A percentile compares a stretch with the other conserved stretches of the same genome.
Conservation (phyloP, 371 early-diverging fungal species). For the Dinochytrium kinnereticum region DNA sequence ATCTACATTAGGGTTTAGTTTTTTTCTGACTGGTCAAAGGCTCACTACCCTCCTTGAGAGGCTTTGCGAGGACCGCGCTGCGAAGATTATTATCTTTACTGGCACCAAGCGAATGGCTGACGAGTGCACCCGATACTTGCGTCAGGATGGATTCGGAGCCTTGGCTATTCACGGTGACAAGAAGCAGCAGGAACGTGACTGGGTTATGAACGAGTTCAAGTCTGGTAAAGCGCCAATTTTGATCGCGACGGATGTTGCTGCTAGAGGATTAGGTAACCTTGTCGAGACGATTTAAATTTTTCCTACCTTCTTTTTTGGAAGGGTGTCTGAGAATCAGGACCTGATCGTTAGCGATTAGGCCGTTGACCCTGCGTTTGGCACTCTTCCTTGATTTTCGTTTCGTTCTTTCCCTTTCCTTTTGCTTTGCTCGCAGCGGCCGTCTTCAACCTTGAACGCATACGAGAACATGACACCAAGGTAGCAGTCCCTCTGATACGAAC, state of each 20-base stretch:
- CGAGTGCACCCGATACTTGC: slow-evolving; percentile 88
- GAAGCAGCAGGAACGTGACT: slow-evolving; percentile 97
- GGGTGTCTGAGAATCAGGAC: too few species aligned
- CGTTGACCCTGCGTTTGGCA: too few species aligned
- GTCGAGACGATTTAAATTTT: background rate
- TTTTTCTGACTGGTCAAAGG: slow-evolving; percentile 35
- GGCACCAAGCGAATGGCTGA: slow-evolving; percentile 98
- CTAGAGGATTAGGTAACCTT: slow-evolving; percentile 95
- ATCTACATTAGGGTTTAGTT: background rate
- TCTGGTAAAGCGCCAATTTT: slow-evolving; percentile 82
- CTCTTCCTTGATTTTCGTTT: too few species aligned
- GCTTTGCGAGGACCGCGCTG: slow-evolving; percentile 35
- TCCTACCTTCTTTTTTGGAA: background rate
- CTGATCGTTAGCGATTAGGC: too few species aligned
- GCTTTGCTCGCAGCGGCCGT: too few species aligned
- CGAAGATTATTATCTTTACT: slow-evolving; percentile 96
- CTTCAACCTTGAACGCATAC: too few species aligned
- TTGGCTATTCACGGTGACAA: slow-evolving; percentile 99
- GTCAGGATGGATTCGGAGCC: slow-evolving; percentile 95
- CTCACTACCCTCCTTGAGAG: slow-evolving; percentile 45
- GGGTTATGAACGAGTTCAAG: slow-evolving; percentile 92
- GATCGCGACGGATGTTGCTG: slow-evolving; percentile 99
- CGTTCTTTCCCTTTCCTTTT: too few species aligned
- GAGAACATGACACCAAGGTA: too few species aligned
- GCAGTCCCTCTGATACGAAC: too few species aligned